Conservation (phyloP, 2,329 filamentous ascomycete species). For the Ophiocordyceps camponoti-leonardi region DNA sequence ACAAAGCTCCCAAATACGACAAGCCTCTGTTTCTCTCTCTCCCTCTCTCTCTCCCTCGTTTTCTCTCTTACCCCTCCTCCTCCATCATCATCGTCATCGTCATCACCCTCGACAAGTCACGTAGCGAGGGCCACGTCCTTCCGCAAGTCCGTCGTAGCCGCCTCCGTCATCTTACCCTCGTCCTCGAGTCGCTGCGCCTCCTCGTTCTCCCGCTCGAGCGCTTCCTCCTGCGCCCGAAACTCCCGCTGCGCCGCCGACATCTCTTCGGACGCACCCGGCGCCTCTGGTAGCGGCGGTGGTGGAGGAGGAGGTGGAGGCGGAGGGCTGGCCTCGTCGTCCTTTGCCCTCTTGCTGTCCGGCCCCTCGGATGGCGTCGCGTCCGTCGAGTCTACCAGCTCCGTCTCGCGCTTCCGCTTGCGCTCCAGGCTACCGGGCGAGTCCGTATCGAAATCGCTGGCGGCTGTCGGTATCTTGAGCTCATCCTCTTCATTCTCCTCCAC, state of each 20-base stretch:
- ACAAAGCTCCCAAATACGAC: not conserved
- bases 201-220: constrained; percentile 33
- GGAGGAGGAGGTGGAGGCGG: constrained; percentile 32
- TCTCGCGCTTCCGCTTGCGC: constrained; percentile 48
- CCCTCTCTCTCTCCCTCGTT: too few relatives aligned
- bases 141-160: constrained; percentile 9
- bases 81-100: too few relatives aligned
- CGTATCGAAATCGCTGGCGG: constrained; percentile 20
- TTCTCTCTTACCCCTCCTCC: not conserved
- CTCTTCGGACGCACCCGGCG: constrained; percentile 10
- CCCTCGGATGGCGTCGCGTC: constrained; percentile 34
- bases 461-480: constrained; percentile 16
- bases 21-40: not conserved
- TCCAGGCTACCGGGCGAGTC: constrained; percentile 29
- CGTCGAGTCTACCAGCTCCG: constrained; percentile 19
- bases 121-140: constrained; percentile 7
- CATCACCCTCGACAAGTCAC: too few relatives aligned
- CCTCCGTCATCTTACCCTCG: constrained; percentile 19
- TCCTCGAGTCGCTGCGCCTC: constrained; percentile 35
- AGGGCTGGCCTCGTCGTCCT: constrained; percentile 25
- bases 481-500: constrained; percentile 9
- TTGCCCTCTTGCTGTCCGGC: constrained; percentile 35
- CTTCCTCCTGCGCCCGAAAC: constrained; percentile 32
- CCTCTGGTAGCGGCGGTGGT: constrained; percentile 25
- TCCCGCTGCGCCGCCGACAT: constrained; percentile 24